Evolutionary conservation across 2,329 filamentous ascomycete species (phyloP).

Genomic region (Stemphylium beticola): DNA sequence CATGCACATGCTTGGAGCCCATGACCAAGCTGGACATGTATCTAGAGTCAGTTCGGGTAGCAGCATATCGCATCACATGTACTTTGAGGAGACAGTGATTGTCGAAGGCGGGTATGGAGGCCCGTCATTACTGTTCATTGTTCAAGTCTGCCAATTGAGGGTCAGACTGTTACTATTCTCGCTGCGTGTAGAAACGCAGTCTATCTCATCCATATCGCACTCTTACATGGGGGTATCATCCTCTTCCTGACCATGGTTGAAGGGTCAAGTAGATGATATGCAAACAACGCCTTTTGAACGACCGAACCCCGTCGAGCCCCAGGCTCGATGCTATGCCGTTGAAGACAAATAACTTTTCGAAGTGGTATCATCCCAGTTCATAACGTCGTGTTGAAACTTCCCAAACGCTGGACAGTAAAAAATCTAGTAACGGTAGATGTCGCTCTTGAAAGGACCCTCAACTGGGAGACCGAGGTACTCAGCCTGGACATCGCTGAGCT

Average conservation of each 20-base stretch:
- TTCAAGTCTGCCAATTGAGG: conserved; percentile 19
- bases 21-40: background rate
- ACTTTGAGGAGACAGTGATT: background rate
- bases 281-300: conserved; percentile 47
- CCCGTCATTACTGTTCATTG: conserved; percentile 26
- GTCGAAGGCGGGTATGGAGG: conserved; percentile 17
- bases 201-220: conserved; percentile 24
- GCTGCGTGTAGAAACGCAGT: conserved; percentile 26
- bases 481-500: conserved; percentile 83
- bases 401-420: conserved; percentile 34
- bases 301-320: conserved; percentile 38
- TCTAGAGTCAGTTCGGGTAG: background rate
- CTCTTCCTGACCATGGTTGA: conserved; percentile 46
- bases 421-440: conserved; percentile 70
- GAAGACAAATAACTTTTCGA: conserved; percentile 64
- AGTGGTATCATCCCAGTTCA: conserved; percentile 63
- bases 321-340: conserved; percentile 62
- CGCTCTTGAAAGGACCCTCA: conserved; percentile 95
- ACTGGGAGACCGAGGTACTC: conserved; percentile 89
- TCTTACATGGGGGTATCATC: conserved; percentile 42
- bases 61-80: background rate
- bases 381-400: conserved; percentile 64
- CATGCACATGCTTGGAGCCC: conserved; percentile 7
- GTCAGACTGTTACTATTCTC: conserved; percentile 29
- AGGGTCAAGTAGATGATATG: conserved; percentile 47